phyloP scores from a whole-genome alignment of 1,139 yeast genomes.

The Arxiozyma slooffiae region DNA sequence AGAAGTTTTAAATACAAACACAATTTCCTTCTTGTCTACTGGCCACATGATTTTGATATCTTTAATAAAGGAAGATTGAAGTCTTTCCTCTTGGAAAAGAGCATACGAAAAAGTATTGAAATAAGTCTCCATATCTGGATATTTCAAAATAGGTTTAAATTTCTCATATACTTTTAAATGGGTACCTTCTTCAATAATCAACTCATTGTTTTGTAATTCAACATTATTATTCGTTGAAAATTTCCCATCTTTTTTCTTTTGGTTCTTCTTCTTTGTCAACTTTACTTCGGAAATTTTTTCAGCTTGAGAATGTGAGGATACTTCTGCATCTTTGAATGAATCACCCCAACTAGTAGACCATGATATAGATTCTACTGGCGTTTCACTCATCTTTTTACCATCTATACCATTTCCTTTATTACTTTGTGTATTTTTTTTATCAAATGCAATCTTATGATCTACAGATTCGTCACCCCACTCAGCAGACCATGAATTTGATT shows the following conservation, averaged over 20 bases:
- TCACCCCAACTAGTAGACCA: neutral
- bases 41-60: slow-evolving; percentile 49
- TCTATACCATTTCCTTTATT: neutral
- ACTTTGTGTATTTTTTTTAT: neutral
- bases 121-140: slow-evolving; percentile 43
- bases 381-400: neutral
- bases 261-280: neutral
- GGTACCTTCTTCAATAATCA: slow-evolving; percentile 29
- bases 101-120: slow-evolving; percentile 52
- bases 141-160: slow-evolving; percentile 38
- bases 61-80: slow-evolving; percentile 38
- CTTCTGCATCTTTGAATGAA: neutral
- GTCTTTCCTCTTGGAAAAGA: slow-evolving; percentile 50
- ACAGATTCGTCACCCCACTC: neutral
- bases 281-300: neutral
- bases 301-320: neutral
- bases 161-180: slow-evolving; percentile 25
- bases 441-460: neutral
- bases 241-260: neutral
- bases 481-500: neutral
- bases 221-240: neutral
- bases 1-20: slow-evolving; percentile 29
- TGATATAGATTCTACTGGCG: neutral
- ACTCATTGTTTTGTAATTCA: neutral
- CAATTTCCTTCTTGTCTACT: slow-evolving; percentile 38